Base-by-base conservation (phyloP, 495 filamentous ascomycete genomes). In the Symbiotaphrina buchneri region DNA sequence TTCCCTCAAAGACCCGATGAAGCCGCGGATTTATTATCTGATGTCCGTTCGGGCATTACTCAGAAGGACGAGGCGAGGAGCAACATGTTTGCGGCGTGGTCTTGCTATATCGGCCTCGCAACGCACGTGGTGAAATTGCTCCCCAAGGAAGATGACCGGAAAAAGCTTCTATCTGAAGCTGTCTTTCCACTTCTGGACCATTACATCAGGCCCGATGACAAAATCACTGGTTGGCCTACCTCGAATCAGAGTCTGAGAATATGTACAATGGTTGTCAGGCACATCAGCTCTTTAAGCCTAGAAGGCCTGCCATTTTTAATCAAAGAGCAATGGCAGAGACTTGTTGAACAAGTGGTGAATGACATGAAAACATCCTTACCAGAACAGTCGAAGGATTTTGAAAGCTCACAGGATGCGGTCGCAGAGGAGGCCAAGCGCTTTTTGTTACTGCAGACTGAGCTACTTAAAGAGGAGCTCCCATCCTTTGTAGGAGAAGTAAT, bases 341-440 rank as follows among this genome's bases (percentile, higher is more conserved):
- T 75, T 17, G 61, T 59, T 3, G 49, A 63, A 1, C 45, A 49
- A 3, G 43, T 87, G 13, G 47, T 72, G 15, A 53, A 70, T 32
- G 59, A 63, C 24, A 65, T 87, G 15, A 64, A 65, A 32, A 59
- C 63, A 14, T 83, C 80, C 19, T 55, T 70, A 2, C 78, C 81
- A 13, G 79, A 82, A 44, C 66, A 83, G 35, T 78, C 80, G 0
- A 73, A 73, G 32, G 71, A 75, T 16, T 75, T 74, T 45, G 56
- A 55, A 21, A 56, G 58, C 30, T 87, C 79, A 2, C 80, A 91
- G 46, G 56, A 65, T 18, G 50, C 52, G 18, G 48, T 90, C 13
- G 65, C 63, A 6, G 49, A 58, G 2, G 59, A 74, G 43, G 65
- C 66, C 0, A 49, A 53, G 23, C 63, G 71, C 10, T 72, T 74